Evolutionary conservation across 1,139 yeast genomes (phyloP), one percentile per base, ranked within the genome.

Genomic region (Saccharomyces uvarum): DNA sequence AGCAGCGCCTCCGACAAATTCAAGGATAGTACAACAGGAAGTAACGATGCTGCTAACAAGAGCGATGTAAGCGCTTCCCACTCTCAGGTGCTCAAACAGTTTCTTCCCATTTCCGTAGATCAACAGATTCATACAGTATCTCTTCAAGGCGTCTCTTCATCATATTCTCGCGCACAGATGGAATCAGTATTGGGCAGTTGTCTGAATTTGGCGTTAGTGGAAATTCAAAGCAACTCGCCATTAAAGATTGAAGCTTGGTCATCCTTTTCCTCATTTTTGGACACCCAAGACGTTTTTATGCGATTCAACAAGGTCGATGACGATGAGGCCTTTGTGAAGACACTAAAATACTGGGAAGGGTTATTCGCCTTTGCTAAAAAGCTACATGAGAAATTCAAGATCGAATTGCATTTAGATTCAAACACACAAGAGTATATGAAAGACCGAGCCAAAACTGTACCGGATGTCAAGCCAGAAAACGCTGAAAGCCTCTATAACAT

Each of bases 71-170:
- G 26, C 44, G 11, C 44, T 6, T 38, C 44, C 7, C 24, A 19
- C 19, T 63, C 56, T 44, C 61, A 57, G 29, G 54, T 61, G 13
- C 44, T 66, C 28, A 58, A 61, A 52, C 60, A 61, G 31, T 65
- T 67, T 52, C 54, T 63, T 5, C 67, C 69, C 3, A 60, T 59
- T 4, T 58, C 67, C 2, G 47, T 61, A 27, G 60, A 59, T 42
- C 66, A 66, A 47, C 70, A 64, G 48, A 56, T 63, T 26, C 61
- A 58, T 44, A 64, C 65, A 1, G 42, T 66, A 11, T 57, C 67
- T 4, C 27, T 66, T 7, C 47, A 42, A 26, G 60, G 59, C 3
- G 13, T 64, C 5, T 59, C 62, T 4, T 52, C 51, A 21, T 38
- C 44, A 38, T 38, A 19, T 11, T 38, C 44, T 6, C 44, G n/a